Percentiles rank a stretch among this genome's conserved stretches.
Conservation (phyloP, 2,329 filamentous ascomycete genomes). For the Aspergillus unguis region DNA sequence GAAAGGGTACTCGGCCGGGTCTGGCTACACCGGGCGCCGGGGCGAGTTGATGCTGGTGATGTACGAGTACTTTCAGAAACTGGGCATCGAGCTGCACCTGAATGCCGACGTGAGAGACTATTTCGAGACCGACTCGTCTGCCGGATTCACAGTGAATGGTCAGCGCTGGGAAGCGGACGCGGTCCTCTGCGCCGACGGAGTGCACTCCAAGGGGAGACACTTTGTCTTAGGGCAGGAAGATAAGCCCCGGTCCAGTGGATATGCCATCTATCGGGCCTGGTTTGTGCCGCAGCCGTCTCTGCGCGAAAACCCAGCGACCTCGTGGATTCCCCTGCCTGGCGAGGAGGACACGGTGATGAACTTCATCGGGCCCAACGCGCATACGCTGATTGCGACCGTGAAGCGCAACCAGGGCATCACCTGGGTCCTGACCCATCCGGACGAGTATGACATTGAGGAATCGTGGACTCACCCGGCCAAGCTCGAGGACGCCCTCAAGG, state of each 20-base stretch:
- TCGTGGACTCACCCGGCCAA: neutral
- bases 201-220: neutral
- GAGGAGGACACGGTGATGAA: neutral
- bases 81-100: slow-evolving; percentile 6
- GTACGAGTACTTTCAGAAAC: neutral
- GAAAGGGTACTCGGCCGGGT: neutral
- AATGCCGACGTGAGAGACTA: neutral
- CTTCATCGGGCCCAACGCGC: neutral
- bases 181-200: slow-evolving; percentile 4
- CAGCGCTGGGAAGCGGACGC: slow-evolving; percentile 1
- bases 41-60: neutral
- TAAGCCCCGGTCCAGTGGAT: neutral
- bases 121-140: slow-evolving; percentile 4
- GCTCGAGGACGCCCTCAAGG: neutral
- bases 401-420: neutral
- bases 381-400: neutral
- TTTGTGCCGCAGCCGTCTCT: neutral
- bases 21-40: neutral
- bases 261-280: neutral
- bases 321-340: neutral
- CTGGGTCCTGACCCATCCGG: too few species aligned
- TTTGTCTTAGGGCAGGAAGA: neutral
- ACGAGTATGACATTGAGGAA: neutral
- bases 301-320: neutral
- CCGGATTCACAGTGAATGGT: neutral